Evolutionary conservation across 2,329 filamentous ascomycete genomes (phyloP), one percentile per base, ranked within the genome.

Genomic region (Hypoxylon sp.): DNA sequence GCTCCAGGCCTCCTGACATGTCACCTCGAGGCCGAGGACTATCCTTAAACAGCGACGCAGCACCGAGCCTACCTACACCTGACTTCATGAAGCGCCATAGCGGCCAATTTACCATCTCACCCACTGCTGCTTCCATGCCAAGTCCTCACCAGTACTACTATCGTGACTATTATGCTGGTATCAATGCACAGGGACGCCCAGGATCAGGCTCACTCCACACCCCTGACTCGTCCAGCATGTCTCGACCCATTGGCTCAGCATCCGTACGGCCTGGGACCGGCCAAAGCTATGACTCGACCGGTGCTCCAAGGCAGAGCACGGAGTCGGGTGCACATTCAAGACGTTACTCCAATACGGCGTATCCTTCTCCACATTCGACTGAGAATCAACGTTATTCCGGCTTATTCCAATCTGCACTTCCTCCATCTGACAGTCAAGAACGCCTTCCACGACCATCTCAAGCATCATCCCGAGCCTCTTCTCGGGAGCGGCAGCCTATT

Each of bases 341-440:
- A 39, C 83, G 84, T 29, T 85, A 89, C 70, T 88, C 87, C 0
- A 84, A 79, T 64, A 86, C 85, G 11, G 84, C 83, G 3, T 85
- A 85, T 73, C 82, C 82, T 68, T 85, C 85, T 43, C 81, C 79
- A 68, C 80, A 82, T 63, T 75, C 78, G 37, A 80, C 77, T 63
- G 82, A 85, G 11, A 77, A 77, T 30, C 83, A 84, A 39, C 88
- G 90, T 43, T 90, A 87, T 72, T 94, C 91, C 0, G 91, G 90
- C 4, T 82, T 97, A 21, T 97, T 97, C 81, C 92, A 92, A 65
- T 97, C 94, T 0, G 94, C 94, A 4, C 87, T 97, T 76, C 94
- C 94, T 1, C 86, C 94, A 81, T 87, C 90, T 0, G 92, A 96
- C 72, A 85, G 83, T 1, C 83, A 85, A 5, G 86, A 85, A 45